Conservation (phyloP, 345 rosid genomes). For the Arabidopsis suecica region DNA sequence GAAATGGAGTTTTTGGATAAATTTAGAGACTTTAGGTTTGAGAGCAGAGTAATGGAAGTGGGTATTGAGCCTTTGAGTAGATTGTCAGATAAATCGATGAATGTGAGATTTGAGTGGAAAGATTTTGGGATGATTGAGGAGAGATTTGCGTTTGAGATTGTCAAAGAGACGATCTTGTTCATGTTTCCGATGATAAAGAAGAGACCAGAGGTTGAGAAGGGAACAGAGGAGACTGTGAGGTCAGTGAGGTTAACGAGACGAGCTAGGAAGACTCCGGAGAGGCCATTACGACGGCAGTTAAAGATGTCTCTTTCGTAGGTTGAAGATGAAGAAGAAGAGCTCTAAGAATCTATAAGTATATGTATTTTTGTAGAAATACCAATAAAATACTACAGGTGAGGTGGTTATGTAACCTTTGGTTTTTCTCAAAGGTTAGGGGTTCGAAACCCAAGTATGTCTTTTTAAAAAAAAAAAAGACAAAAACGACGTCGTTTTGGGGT, state of each 20-base stretch:
- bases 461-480: too few species aligned
- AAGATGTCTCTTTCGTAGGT: too few species aligned
- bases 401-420: too few species aligned
- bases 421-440: too few species aligned
- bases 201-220: conserved; percentile 73
- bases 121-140: conserved; percentile 68
- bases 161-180: conserved; percentile 59
- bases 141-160: conserved; percentile 71
- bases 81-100: conserved; percentile 80
- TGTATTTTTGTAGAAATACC: too few species aligned
- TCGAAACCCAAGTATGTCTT: too few species aligned
- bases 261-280: conserved; percentile 74
- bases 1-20: conserved; percentile 66
- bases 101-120: conserved; percentile 59
- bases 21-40: conserved; percentile 64
- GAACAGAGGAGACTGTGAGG: conserved; percentile 63
- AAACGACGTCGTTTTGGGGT: too few species aligned
- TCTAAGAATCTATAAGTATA: too few species aligned
- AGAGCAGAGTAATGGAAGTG: conserved; percentile 68
- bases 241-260: conserved; percentile 80
- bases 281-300: conserved; percentile 56
- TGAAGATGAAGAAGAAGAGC: too few species aligned
- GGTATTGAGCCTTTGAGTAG: conserved; percentile 72
- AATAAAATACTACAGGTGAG: too few species aligned
- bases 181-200: conserved; percentile 76